Percentiles rank a stretch among this genome's conserved stretches.
Evolutionary conservation across 192 early-diverging fungal genomes (phyloP).

Genomic region (Coemansia sp.): DNA sequence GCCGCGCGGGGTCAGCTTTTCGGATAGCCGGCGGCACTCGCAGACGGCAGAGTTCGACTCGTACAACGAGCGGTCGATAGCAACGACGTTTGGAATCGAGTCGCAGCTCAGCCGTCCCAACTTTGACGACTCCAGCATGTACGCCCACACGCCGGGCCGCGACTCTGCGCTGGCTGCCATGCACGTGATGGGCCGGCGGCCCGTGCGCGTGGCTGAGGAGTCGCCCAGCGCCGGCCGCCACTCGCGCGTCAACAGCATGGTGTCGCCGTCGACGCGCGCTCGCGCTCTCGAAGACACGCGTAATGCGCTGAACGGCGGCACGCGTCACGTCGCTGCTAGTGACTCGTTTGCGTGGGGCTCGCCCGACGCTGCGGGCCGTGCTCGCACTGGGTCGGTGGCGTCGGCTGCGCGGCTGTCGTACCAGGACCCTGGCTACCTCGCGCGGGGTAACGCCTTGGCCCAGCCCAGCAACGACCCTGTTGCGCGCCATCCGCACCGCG

Average conservation of each 20-base stretch:
- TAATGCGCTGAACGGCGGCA: constrained; percentile 40
- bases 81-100: constrained; percentile 32
- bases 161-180: constrained; percentile 24
- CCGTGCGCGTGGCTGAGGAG: constrained; percentile 15
- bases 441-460: constrained; percentile 28
- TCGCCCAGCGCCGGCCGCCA: constrained; percentile 35
- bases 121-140: constrained; percentile 40
- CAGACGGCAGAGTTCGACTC: constrained; percentile 36
- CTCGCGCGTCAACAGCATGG: constrained; percentile 41
- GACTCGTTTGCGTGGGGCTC: constrained; percentile 47
- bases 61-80: constrained; percentile 34
- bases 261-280: constrained; percentile 40
- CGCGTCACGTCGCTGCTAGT: constrained; percentile 30
- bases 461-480: neutral
- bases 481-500: constrained; percentile 24
- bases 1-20: constrained; percentile 6
- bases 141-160: constrained; percentile 45
- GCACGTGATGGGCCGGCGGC: constrained; percentile 30
- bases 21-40: constrained; percentile 30
- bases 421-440: constrained; percentile 9
- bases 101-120: constrained; percentile 36
- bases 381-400: constrained; percentile 43
- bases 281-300: constrained; percentile 40
- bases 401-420: constrained; percentile 14
- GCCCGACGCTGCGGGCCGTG: constrained; percentile 13